These are phyloP conservation scores for Aspergillus olivimuriae DNA, from an alignment of 495 filamentous ascomycete species.

Conservation along the genomic window DNA sequence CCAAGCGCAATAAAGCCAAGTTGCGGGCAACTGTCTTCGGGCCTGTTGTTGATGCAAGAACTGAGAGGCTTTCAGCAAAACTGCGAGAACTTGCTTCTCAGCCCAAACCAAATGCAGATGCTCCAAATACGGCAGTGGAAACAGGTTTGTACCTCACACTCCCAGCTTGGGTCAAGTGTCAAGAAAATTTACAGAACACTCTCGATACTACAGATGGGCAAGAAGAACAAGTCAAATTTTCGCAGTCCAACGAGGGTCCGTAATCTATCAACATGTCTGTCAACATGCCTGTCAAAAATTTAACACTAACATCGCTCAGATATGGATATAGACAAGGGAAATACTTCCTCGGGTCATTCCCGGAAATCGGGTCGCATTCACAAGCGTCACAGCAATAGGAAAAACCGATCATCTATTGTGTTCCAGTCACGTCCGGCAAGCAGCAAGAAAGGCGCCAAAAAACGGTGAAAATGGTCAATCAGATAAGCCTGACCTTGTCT, in stretches of 20 bases:
- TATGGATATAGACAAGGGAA: slow-evolving; percentile 31
- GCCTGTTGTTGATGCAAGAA: slow-evolving; percentile 67
- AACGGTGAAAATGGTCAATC: slow-evolving; percentile 17
- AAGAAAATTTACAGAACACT: too few relatives aligned
- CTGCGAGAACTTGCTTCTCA: slow-evolving; percentile 66
- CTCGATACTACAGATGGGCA: slow-evolving; percentile 12
- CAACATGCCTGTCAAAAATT: neutral
- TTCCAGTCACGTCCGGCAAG: slow-evolving; percentile 28
- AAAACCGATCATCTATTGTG: slow-evolving; percentile 38
- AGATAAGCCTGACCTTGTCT: neutral
- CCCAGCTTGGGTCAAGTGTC: too few relatives aligned
- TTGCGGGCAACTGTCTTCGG: slow-evolving; percentile 74
- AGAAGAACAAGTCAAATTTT: slow-evolving; percentile 11
- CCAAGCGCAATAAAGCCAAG: slow-evolving; percentile 70
- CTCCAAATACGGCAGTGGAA: slow-evolving; percentile 12
- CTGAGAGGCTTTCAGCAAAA: slow-evolving; percentile 72
- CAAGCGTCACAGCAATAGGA: slow-evolving; percentile 35
- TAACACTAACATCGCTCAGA: slow-evolving; percentile 21
- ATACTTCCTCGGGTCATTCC: slow-evolving; percentile 13
- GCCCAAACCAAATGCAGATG: slow-evolving; percentile 39
- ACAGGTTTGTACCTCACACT: slow-evolving; percentile 28
- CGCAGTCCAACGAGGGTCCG: slow-evolving; percentile 22
- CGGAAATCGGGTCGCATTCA: slow-evolving; percentile 29
- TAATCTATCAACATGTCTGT: neutral
- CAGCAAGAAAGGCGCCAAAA: slow-evolving; percentile 24